A percentile compares a stretch with the other conserved stretches of the same genome.
Conservation (phyloP, 345 rosid species). For the Crucihimalaya himalaica region DNA sequence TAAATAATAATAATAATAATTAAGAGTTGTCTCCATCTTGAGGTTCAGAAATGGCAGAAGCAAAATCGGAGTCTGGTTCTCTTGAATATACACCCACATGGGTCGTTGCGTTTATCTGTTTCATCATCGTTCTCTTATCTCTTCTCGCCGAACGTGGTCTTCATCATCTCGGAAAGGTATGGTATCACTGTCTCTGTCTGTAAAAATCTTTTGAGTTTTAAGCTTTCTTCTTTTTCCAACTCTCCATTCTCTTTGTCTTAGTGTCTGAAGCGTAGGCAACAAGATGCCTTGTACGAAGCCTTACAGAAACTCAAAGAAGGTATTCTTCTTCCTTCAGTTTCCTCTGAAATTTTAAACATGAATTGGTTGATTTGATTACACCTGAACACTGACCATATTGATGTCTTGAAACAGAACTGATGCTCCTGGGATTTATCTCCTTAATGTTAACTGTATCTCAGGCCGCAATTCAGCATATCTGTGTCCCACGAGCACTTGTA, state of each 20-base stretch:
- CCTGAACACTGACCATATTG: conserved; percentile 31
- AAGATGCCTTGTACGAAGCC: conserved; percentile 69
- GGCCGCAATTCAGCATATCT: conserved; percentile 51
- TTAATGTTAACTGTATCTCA: conserved; percentile 72
- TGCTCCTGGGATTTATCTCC: conserved; percentile 93
- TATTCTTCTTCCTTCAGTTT: conserved; percentile 27
- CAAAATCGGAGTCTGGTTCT: conserved; percentile 37
- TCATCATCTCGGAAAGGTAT: conserved; percentile 76
- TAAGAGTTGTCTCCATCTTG: conserved; percentile 28
- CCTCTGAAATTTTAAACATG: neutral
- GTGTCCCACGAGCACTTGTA: conserved; percentile 59
- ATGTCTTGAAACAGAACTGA: conserved; percentile 69
- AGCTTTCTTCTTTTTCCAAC: conserved; percentile 1
- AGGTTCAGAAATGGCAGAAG: conserved; percentile 45
- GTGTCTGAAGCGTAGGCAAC: conserved; percentile 52
- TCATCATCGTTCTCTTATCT: conserved; percentile 65
- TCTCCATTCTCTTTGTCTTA: conserved; percentile 37
- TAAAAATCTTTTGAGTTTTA: neutral
- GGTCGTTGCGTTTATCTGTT: conserved; percentile 79
- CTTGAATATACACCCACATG: conserved; percentile 78
- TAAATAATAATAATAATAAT: conserved; percentile 19
- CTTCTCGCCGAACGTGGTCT: conserved; percentile 73
- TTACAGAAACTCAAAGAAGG: conserved; percentile 87
- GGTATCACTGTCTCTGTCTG: neutral
- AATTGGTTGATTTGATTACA: neutral